Evolutionary conservation across 2,329 filamentous ascomycete species (phyloP), one percentile per base, ranked within the genome.

Genomic region (Ilyonectria robusta): DNA sequence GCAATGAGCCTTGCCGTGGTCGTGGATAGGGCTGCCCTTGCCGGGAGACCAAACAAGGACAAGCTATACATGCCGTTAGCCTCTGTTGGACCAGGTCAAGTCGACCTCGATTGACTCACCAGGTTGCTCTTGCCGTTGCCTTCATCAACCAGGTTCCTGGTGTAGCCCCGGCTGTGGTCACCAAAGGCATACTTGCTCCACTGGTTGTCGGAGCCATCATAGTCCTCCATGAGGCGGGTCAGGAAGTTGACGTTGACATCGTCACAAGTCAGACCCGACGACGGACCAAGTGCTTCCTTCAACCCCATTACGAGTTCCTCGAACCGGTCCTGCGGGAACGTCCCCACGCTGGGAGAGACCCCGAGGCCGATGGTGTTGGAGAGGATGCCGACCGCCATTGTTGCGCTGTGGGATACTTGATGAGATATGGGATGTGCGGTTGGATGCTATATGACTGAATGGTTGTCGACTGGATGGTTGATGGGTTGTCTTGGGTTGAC

Each of bases 41-140:
- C 93, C 92, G 0, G 95, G 94, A 17, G 91, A 92, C 95, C 95
- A 98, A 44, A 97, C 94, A 46, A 97, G 88, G 54, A 97, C 89
- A 69, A 97, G 88, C 93, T 95, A 79, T 62, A 42, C 62, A 61
- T 59, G 55, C 42, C 35, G 65, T 77, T 65, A 79, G 71, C 54
- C 37, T 48, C 37, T 21, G 50, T 50, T 19, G 50, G n/a, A 15
- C 47, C 11, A 47, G 53, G 47, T 72, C 61, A 48, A 59, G 62
- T 70, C 44, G 61, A 51, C 51, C 29, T 54, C 29, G 29, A 23
- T 19, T 19, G 50, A 81, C 88, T 77, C 81, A 93, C 90, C 78
- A 94, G 79, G 75, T 94, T 94, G 76, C 90, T 91, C 80, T 93
- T 93, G 66, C 83, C 94, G 74, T 97, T 97, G 3, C 94, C 94